Conservation (phyloP, 176 grass and related monocot species). For the Guadua angustifolia region DNA sequence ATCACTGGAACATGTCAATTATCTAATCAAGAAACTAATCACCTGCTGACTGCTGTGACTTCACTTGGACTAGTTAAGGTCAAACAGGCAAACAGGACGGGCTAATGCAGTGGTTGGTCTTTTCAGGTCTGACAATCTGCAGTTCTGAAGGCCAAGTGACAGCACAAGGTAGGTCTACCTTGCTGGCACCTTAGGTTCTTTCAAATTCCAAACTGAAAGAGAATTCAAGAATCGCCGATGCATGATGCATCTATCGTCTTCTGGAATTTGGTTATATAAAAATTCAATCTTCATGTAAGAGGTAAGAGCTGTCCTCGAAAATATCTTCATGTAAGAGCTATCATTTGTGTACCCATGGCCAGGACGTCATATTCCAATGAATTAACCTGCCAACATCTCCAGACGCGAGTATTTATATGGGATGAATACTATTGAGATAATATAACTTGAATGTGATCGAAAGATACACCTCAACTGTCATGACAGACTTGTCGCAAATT, state of each 20-base stretch:
- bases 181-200: constrained; percentile 5
- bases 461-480: constrained; percentile 6
- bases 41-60: not conserved
- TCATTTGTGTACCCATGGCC: not conserved
- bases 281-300: not conserved
- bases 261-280: not conserved
- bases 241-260: not conserved
- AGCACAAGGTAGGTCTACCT: constrained; percentile 22
- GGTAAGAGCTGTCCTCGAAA: not conserved
- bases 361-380: constrained; percentile 10
- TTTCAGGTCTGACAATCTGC: constrained; percentile 41
- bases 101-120: constrained; percentile 35
- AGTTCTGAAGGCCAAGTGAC: constrained; percentile 9
- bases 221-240: not conserved
- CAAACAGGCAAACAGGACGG: not conserved
- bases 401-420: not conserved
- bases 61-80: constrained; percentile 4
- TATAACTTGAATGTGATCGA: not conserved
- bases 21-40: constrained; percentile 9
- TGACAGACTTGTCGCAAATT: not conserved
- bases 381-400: constrained; percentile 33
- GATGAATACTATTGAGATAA: not conserved
- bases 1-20: constrained; percentile 16
- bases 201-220: not conserved
- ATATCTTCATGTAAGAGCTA: not conserved